Evolutionary conservation across 768 basidiomycete genomes (phyloP), one percentile per base, ranked within the genome.

Genomic region (Lepiota subincarnata): DNA sequence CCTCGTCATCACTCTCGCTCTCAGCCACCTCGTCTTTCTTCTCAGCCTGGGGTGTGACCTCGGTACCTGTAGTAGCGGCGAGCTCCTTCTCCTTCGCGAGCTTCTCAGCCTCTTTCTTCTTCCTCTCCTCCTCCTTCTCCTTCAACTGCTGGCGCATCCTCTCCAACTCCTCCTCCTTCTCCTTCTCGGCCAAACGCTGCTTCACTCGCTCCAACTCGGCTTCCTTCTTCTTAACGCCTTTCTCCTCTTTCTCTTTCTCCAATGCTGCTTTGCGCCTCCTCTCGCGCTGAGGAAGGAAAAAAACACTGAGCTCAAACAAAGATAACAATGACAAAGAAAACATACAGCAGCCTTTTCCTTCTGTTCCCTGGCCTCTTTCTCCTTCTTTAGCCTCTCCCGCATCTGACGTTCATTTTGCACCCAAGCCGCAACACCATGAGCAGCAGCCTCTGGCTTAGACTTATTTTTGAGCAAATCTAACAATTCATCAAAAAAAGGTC

Each of bases 381-480:
- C 89, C 62, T 78, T 77, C 71, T 79, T 77, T 56, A 91, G 70
- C 59, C 84, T 78, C 69, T 87, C 88, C 58, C 78, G 76, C 75
- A 92, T 82, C 68, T 83, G 81, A 57, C 87, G 79, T 72, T 92
- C 90, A 48, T 76, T 73, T 47, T 78, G 67, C 13, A 92, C 89
- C 92, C 92, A 95, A 36, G 71, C 77, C 0, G 73, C 74, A 18
- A 83, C 84, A 11, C 79, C 83, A 18, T 74, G 70, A 1, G 89
- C 86, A 20, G 91, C 90, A 1, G 76, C 74, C 62, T 91, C 86
- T 2, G 92, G 91, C 50, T 87, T 76, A 18, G 86, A 83, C 71
- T 95, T 94, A 73, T 92, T 86, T 70, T 86, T 86, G 54, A 96
- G 74, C 55, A 95, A 64, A 70, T 90, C 87, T 89, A 59, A 39